Evolutionary conservation across 2,329 filamentous ascomycete species (phyloP).

Genomic region (Teratosphaeria gauchensis): DNA sequence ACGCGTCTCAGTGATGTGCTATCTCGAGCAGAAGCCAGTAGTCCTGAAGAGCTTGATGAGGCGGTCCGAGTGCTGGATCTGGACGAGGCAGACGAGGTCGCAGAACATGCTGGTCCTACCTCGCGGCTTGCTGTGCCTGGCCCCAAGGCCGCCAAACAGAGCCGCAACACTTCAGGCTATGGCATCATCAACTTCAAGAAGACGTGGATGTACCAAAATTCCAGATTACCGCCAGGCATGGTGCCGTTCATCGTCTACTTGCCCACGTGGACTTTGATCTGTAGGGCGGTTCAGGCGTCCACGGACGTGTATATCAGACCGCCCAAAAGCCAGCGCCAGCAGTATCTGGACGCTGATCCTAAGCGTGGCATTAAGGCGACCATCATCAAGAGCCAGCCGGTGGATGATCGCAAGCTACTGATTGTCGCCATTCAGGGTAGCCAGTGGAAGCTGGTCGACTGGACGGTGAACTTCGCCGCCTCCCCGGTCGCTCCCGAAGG

Average conservation of each 20-base stretch:
- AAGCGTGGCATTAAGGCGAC: slow-evolving; percentile 71
- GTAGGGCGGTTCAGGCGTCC: slow-evolving; percentile 69
- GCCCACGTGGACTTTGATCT: slow-evolving; percentile 66
- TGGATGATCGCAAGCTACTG: slow-evolving; percentile 68
- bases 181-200: slow-evolving; percentile 39
- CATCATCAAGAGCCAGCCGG: slow-evolving; percentile 70
- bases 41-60: slow-evolving; percentile 45
- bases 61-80: background rate
- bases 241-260: slow-evolving; percentile 61
- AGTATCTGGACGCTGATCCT: slow-evolving; percentile 63
- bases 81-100: background rate
- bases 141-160: background rate
- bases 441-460: slow-evolving; percentile 65
- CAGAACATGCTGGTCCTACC: background rate
- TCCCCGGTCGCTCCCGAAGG: slow-evolving; percentile 54
- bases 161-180: background rate
- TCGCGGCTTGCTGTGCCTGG: background rate
- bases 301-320: slow-evolving; percentile 63
- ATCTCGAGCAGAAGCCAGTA: slow-evolving; percentile 58
- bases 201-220: slow-evolving; percentile 69
- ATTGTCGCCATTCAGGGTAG: slow-evolving; percentile 78
- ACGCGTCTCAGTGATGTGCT: slow-evolving; percentile 57
- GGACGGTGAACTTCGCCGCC: slow-evolving; percentile 71
- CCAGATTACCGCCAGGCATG: slow-evolving; percentile 58
- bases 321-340: slow-evolving; percentile 51